Evolutionary conservation across 768 basidiomycete genomes (phyloP), one percentile per base, ranked within the genome.

Genomic region (Trametes gibbosa): DNA sequence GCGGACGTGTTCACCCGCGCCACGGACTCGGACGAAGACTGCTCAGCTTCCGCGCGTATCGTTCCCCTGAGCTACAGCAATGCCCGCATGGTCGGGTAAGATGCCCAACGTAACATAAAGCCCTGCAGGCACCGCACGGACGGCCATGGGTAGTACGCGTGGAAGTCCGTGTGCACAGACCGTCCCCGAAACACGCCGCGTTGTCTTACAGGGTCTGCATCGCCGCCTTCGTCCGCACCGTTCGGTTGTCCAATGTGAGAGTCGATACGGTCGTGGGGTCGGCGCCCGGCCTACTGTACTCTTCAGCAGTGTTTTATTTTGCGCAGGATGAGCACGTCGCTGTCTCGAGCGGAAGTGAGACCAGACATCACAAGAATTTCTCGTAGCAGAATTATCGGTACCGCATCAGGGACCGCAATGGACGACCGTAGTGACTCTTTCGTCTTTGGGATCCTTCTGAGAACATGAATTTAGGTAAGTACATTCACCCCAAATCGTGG

Each of bases 231-330:
- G 62, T 60, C 49, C 62, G 58, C 34, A 50, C 52, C 8, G 51
- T 51, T 7, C 62, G 58, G 47, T 60, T 56, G 50, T 63, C 60
- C 5, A 63, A 55, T 24, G 62, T 53, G 4, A 63, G 55, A n/a
- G 70, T 61, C 59, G 71, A 69, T 64, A 72, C 60, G 63, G 68
- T 69, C 16, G 71, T 72, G 27, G 69, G 67, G 47, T 66, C 63
- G 23, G 69, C 70, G 49, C 70, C 70, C 29, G 70, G 68, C 47
- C 62, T 27, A 53, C 67, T 69, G 27, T 59, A 49, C 52, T 57
- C 59, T 5, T 54, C 70, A 39, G 65, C 10, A 72, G 35, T 69
- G 70, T 71, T 58, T 71, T 70, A 66, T 45, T 61, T 35, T 23
- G 67, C 68, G 19, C 39, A 43, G 5, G 70, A 69, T 12, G 69